phyloP scores from a whole-genome alignment of 1,284 basidiomycete genomes.

The Moesziomyces sp. region DNA sequence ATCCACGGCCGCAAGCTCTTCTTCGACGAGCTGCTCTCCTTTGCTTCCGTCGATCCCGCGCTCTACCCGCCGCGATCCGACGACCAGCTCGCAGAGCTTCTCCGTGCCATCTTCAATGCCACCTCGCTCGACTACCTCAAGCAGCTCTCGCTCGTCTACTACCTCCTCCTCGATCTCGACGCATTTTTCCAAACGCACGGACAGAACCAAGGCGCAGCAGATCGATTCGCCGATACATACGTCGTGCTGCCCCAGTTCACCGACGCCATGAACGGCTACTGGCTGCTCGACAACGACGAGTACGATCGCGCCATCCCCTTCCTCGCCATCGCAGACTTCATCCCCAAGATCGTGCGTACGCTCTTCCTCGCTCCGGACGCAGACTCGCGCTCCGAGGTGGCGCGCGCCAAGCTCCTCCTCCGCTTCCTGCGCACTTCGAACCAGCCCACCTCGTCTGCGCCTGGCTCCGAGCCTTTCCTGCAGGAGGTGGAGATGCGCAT shows the following conservation, averaged over 20 bases:
- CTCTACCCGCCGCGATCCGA: slow-evolving; percentile 38
- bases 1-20: slow-evolving; percentile 33
- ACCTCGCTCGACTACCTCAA: slow-evolving; percentile 47
- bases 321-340: slow-evolving; percentile 43
- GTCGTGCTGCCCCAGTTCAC: slow-evolving; percentile 44
- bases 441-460: slow-evolving; percentile 27
- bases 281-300: slow-evolving; percentile 49
- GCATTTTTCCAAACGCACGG: slow-evolving; percentile 8
- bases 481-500: slow-evolving; percentile 47
- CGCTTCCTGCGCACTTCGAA: slow-evolving; percentile 47
- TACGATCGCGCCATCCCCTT: slow-evolving; percentile 43
- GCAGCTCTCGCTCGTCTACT: slow-evolving; percentile 47
- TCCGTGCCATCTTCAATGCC: slow-evolving; percentile 38
- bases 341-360: slow-evolving; percentile 47
- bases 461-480: slow-evolving; percentile 25
- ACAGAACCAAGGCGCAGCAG: slow-evolving; percentile 8
- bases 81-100: slow-evolving; percentile 21
- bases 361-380: slow-evolving; percentile 22
- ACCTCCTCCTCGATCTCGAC: slow-evolving; percentile 47
- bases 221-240: slow-evolving; percentile 43
- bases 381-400: slow-evolving; percentile 19
- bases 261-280: slow-evolving; percentile 53
- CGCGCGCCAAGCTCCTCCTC: slow-evolving; percentile 41
- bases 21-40: slow-evolving; percentile 46
- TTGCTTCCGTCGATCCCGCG: slow-evolving; percentile 34